Evolutionary conservation across 2,329 filamentous ascomycete genomes (phyloP), one percentile per base, ranked within the genome.

Genomic region (Trichoderma semiorbis): DNA sequence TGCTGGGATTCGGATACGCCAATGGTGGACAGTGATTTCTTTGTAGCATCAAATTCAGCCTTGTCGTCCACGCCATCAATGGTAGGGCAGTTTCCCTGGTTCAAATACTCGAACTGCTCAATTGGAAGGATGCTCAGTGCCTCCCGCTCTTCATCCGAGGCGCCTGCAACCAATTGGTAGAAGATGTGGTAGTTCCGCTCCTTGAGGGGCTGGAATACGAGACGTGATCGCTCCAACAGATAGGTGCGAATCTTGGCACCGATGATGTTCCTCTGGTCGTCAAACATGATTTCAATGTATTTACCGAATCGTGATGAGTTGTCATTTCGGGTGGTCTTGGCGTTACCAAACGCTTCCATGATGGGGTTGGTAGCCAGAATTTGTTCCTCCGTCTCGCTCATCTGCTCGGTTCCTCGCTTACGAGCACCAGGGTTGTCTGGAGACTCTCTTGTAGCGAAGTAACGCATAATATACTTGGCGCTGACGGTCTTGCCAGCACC

Each of bases 251-350:
- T 99, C 85, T 97, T 97, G 71, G 96, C 96, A 76, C 96, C 96
- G 79, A 98, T 98, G 78, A 99, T 99, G 81, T 97, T 96, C 74
- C 94, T 97, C 78, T 92, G 89, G 74, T 93, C 90, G 84, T 98
- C 95, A 82, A 99, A 99, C 94, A 98, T 95, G 80, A 99, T 99
- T 85, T 99, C 96, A 78, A 99, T 98, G 82, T 99, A 99, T 87
- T 99, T 99, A 81, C 96, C 96, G 83, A 99, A 99, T 79, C 96
- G 90, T 55, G 96, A 99, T 58, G 96, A 99, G 84, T 99, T 99
- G 84, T 99, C 96, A 84, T 99, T 99, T 81, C 96, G 89, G 12
- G 96, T 99, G n/a, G 96, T 99, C 85, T 99, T 99, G 69, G 96
- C 96, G 85, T 99, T 99, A 81, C 96, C 96, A 80, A 99, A 99